These are phyloP conservation scores for Cordia subcordata DNA, from an alignment of 257 asterid genomes.

Conservation along the genomic window DNA sequence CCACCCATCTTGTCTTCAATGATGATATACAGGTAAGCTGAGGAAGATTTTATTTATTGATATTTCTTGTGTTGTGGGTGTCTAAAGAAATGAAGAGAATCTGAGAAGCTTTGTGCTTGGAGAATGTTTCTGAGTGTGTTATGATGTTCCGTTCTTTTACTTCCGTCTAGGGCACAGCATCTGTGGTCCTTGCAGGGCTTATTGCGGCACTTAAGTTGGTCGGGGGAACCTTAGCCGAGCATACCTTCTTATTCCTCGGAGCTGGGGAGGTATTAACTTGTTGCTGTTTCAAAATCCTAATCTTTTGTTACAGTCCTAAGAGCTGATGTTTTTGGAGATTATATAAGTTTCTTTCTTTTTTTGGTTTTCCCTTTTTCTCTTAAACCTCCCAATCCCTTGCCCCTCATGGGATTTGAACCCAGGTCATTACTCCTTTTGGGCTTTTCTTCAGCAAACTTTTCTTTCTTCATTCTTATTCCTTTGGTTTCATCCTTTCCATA, in stretches of 20 bases:
- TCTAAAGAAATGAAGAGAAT: neutral
- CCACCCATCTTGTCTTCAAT: slow-evolving; percentile 85
- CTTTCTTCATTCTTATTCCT: slow-evolving; percentile 1
- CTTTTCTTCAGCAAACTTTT: neutral
- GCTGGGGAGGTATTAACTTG: slow-evolving; percentile 77
- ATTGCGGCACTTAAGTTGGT: slow-evolving; percentile 72
- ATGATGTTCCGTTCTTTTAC: neutral
- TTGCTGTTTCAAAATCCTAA: slow-evolving; percentile 5
- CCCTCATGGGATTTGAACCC: too few relatives aligned
- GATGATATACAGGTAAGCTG: slow-evolving; percentile 83
- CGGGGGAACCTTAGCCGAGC: slow-evolving; percentile 81
- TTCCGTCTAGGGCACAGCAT: slow-evolving; percentile 79
- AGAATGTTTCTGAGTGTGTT: neutral
- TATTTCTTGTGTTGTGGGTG: neutral
- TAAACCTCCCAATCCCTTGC: too few relatives aligned
- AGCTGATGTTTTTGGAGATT: too few relatives aligned
- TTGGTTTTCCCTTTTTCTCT: too few relatives aligned
- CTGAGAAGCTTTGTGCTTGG: neutral
- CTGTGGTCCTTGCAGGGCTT: slow-evolving; percentile 93
- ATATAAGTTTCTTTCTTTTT: too few relatives aligned
- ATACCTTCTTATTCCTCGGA: slow-evolving; percentile 87
- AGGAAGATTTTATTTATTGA: neutral
- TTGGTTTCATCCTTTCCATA: neutral
- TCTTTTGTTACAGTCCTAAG: neutral
- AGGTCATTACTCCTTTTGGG: too few relatives aligned